These are phyloP conservation scores for Verticillium klebahnii DNA, from an alignment of 2,329 filamentous ascomycete genomes.

Conservation along the genomic window DNA sequence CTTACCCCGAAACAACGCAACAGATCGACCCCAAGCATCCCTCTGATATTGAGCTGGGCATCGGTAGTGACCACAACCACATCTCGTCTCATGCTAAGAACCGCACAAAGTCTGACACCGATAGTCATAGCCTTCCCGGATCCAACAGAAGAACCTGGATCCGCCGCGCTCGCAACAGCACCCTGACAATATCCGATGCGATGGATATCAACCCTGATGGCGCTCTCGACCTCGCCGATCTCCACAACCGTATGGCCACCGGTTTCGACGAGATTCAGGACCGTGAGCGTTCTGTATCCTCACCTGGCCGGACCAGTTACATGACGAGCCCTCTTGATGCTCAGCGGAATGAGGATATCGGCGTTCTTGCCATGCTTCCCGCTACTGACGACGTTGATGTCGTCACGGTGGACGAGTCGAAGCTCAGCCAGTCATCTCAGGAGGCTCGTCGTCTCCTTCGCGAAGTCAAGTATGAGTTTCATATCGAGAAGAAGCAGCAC, in stretches of 20 bases:
- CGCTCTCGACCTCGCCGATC: background rate
- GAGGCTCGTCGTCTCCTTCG: background rate
- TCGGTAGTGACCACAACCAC: too few relatives aligned
- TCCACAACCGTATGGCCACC: background rate
- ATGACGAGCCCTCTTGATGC: background rate
- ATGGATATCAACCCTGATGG: background rate
- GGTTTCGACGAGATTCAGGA: background rate
- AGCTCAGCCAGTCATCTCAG: background rate
- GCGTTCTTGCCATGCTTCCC: background rate
- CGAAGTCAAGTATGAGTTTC: background rate
- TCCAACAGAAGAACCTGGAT: background rate
- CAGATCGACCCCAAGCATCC: too few relatives aligned
- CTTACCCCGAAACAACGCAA: too few relatives aligned
- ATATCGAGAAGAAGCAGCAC: background rate
- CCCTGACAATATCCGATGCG: background rate
- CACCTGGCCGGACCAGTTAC: background rate
- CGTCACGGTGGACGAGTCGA: background rate
- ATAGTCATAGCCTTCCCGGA: background rate
- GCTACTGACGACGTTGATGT: background rate
- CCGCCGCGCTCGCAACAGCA: background rate
- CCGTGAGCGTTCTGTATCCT: background rate
- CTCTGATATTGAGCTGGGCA: too few relatives aligned
- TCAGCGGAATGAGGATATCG: background rate
- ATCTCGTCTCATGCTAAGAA: too few relatives aligned
- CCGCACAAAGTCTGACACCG: too few relatives aligned